Evolutionary conservation across 2,329 filamentous ascomycete species (phyloP), one percentile per base, ranked within the genome.

Genomic region (Pseudogymnoascus sp.): DNA sequence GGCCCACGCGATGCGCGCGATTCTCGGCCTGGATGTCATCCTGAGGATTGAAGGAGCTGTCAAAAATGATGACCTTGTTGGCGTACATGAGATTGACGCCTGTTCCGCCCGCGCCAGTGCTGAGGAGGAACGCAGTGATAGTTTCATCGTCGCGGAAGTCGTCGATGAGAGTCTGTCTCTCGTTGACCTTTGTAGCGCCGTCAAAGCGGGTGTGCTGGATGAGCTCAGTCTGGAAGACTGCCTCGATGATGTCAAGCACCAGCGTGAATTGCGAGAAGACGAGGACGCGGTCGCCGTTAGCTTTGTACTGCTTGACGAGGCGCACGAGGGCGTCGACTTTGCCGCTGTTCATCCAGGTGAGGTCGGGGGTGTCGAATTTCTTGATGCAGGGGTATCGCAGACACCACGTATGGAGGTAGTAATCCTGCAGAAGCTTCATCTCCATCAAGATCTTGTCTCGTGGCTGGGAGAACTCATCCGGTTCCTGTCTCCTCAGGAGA

Each of bases 11-110:
- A 76, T 99, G 95, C 0, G 95, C 95, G 16, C 95, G 87, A 74
- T 99, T 97, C 79, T 97, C 95, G 0, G 95, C 95, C 75, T 99
- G 95, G n/a, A 96, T 87, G 73, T 99, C 95, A 69, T 97, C 93
- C 73, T 99, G 95, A 0, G 95, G 95, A 70, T 99, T 99, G 78
- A 97, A 96, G n/a, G 88, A 91, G 67, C 90, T 89, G 75, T 99
- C 95, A 74, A 97, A 97, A 71, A 99, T 95, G 75, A 99, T 86
- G 69, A 99, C 93, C 77, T 97, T 97, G 79, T 97, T 97, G 4
- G 95, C 95, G 37, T 89, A 90, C 6, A 93, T 95, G 63, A 99
- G 78, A 75, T 99, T 99, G 78, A 99, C 96, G 42, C 95, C 95
- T 0, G 93, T 95, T n/a, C 95, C 95, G 62, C 95, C 95, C 0